Base-by-base conservation (phyloP, 305 asterid genomes). In the Lippia alba region DNA sequence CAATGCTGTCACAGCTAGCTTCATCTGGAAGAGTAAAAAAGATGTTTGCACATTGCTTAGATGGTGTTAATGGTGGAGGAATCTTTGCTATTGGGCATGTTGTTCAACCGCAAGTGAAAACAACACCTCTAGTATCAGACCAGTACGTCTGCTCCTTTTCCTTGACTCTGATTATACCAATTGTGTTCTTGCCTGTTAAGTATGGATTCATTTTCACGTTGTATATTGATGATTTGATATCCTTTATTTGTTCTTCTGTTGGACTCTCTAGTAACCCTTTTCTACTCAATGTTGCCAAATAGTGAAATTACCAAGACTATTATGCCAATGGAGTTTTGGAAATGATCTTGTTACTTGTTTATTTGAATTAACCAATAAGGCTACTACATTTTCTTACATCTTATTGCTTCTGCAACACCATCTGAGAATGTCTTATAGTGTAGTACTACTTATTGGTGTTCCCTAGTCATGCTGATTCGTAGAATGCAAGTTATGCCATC, bases 21-120 rank as follows among this genome's bases (percentile, higher is more conserved):
- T 86, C 91, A 59, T 77, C 99, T 51, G 96, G 98, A 67, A 87
- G 88, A 83, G 96, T 94, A 58, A 94, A 82, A 80, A 92, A 86
- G 77, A 92, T 92, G 98, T 94, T 94, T 87, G 99, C 99, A 40
- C 99, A 92, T 84, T 94, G 99, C 81, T 83, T 94, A 74, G 99
- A 92, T 75, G 99, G 97, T 4, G 96, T 81, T 56, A 92, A 92
- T 79, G 99, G 99, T 81, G 99, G 99, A 67, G 99, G 99, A 74
- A 94, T 94, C 74, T 94, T 94, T 86, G 99, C 99, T 68, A 94
- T 94, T 69, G 99, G 99, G 78, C 92, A 94, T 76, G 99, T 94
- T 75, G 98, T 94, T 83, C 95, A 92, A 73, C 99, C 99, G 76
- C 85, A 82, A 90, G 99, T 94, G 66, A 90, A 86, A 75, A 90